Base-by-base conservation (phyloP, 805 yeast genomes). In the Yarrowia yakushimensis region DNA sequence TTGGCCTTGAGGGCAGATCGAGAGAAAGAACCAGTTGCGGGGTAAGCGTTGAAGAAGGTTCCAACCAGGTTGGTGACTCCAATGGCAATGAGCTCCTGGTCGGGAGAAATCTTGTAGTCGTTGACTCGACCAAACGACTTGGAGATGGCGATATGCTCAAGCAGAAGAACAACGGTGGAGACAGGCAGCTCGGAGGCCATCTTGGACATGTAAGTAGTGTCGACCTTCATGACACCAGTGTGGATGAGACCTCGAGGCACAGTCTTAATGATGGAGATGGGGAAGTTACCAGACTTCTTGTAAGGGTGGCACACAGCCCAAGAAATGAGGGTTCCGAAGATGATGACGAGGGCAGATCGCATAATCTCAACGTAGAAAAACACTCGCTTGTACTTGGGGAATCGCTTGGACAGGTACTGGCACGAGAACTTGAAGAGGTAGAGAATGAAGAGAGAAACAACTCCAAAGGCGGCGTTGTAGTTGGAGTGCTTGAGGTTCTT, bases 1-100 rank as follows among this genome's bases (percentile, higher is more conserved):
- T 92, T 92, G 59, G 96, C 86, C 76, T 93, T 92, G 69, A 92
- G 81, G 8, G 97, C 97, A 46, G 97, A 88, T 78, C 97, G 86
- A 18, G 96, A 88, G 74, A 92, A 92, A 1, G 97, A 92, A 48
- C 97, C 97, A 4, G 97, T 92, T 8, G 96, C 91, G 9, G 97
- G 97, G 73, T 92, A 92, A 8, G 97, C 97, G 70, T 84, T 81
- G 82, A 92, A 92, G 72, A 91, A 90, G 20, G 96, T 90, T 68
- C 97, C 97, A 68, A 92, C 80, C 73, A 92, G 80, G 76, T 92
- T 92, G 61, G 94, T 87, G 48, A 87, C 88, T 70, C 97, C 97
- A 74, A 92, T 92, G 42, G 97, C 97, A 70, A 92, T 82, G 62
- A 92, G 81, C 74, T 92, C 97, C 79, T 92, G 97, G 76, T 92